Percentiles rank a stretch among this genome's conserved stretches.
These are phyloP conservation scores for Aspergillus clavatus DNA, from an alignment of 2,329 filamentous ascomycete genomes.

Conservation along the genomic window DNA sequence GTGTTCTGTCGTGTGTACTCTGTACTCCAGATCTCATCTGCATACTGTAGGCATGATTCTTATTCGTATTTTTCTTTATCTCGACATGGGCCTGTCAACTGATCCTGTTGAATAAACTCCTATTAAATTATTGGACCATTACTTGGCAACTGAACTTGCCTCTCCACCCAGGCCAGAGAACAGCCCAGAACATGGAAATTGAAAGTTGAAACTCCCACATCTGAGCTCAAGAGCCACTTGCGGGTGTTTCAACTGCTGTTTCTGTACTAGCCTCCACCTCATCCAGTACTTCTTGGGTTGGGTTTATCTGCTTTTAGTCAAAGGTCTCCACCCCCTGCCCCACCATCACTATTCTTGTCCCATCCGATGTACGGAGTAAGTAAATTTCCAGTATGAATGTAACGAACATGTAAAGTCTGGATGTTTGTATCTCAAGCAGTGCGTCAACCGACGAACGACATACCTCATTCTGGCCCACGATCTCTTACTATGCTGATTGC, in stretches of 20 bases:
- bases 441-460: constrained; percentile 8
- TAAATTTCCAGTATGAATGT: background rate
- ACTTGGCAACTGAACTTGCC: too few relatives aligned
- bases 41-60: too few relatives aligned
- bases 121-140: too few relatives aligned
- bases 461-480: constrained; percentile 10
- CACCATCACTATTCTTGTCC: background rate
- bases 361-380: background rate
- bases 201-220: background rate
- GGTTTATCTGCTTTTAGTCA: background rate
- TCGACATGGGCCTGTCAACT: too few relatives aligned
- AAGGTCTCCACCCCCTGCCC: background rate
- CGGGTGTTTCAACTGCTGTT: background rate
- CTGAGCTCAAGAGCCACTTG: background rate
- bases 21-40: too few relatives aligned
- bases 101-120: too few relatives aligned
- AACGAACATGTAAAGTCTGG: background rate
- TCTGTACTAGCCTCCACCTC: background rate
- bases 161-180: too few relatives aligned
- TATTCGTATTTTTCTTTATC: too few relatives aligned
- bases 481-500: constrained; percentile 9
- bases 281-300: background rate
- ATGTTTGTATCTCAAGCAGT: background rate
- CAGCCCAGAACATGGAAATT: background rate
- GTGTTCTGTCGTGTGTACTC: too few relatives aligned